Conservation (phyloP, 2,329 filamentous ascomycete genomes). For the Cercospora sojina region DNA sequence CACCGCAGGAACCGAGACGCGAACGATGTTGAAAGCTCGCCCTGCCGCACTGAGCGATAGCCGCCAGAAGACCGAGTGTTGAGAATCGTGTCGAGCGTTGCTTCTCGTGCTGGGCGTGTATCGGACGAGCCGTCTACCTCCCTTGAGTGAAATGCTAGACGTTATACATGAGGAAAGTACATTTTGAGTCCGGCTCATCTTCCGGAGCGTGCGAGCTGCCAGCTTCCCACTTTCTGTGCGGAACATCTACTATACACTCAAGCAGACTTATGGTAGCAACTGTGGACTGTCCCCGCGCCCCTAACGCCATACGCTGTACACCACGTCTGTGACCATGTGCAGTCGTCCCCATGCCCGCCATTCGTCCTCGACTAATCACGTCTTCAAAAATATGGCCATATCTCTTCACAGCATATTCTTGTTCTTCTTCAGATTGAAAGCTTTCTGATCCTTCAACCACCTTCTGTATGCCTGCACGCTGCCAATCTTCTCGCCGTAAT, state of each 20-base stretch:
- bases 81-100: not conserved
- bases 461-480: slow-evolving; percentile 87
- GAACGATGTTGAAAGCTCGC: too few species aligned
- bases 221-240: not conserved
- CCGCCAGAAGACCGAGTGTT: too few species aligned
- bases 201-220: not conserved
- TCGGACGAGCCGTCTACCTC: not conserved
- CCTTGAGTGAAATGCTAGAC: not conserved
- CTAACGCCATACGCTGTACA: not conserved
- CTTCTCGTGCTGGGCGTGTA: too few species aligned
- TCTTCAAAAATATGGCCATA: too few species aligned
- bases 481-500: slow-evolving; percentile 97
- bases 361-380: not conserved
- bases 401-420: slow-evolving; percentile 56
- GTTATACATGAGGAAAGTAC: not conserved
- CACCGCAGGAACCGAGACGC: too few species aligned
- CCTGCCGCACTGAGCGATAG: too few species aligned
- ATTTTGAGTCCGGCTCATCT: not conserved
- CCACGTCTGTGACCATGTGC: not conserved
- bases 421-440: slow-evolving; percentile 86
- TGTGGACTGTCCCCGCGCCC: not conserved
- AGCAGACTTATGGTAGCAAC: not conserved
- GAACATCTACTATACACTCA: not conserved
- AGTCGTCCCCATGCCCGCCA: not conserved
- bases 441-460: slow-evolving; percentile 96